Evolutionary conservation across 2,329 filamentous ascomycete genomes (phyloP), one percentile per base, ranked within the genome.

Genomic region (Tricladium varicosporioides): DNA sequence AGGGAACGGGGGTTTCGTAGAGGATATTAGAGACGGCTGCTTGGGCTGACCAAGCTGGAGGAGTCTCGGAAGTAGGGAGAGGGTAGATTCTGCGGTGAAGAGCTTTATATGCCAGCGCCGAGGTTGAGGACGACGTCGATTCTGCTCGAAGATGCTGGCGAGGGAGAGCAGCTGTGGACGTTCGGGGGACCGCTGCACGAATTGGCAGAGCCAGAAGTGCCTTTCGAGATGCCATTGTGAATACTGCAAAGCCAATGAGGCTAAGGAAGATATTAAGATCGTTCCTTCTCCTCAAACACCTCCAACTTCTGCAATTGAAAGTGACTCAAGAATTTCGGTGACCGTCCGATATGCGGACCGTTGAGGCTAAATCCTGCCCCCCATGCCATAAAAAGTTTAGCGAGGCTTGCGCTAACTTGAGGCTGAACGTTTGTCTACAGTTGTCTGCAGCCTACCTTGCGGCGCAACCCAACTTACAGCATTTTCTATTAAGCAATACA

Each of bases 11-110:
- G 2, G 92, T 97, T 81, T 99, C 94, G 80, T 99, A 99, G 74
- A 99, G 89, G 72, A 99, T 99, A 74, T 93, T 96, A 72, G 91
- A 96, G 64, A 99, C 94, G 65, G 94, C 94, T 15, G 94, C 91
- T 67, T 94, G 92, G 40, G 92, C 92, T 70, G 93, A 96, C 81
- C 91, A 91, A 10, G 91, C 80, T 36, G 90, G 87, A 27, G 88
- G 81, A 55, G 89, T 80, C 65, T 90, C 85, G 64, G 84, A 87
- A 54, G 91, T 89, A 53, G 96, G 89, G 18, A 92, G 85, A 61
- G 92, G 90, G 16, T 90, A 88, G 60, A 93, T 89, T 64, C 93
- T 91, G 69, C 92, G 89, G 72, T 96, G 93, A 62, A 97, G 84
- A 57, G 93, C 91, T 81, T 99, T 99, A 85, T 97, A 97, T 69